Percentiles rank a stretch among this genome's conserved stretches.
Evolutionary conservation across 345 rosid genomes (phyloP).

Genomic region (Psidium friedrichsthalianum): DNA sequence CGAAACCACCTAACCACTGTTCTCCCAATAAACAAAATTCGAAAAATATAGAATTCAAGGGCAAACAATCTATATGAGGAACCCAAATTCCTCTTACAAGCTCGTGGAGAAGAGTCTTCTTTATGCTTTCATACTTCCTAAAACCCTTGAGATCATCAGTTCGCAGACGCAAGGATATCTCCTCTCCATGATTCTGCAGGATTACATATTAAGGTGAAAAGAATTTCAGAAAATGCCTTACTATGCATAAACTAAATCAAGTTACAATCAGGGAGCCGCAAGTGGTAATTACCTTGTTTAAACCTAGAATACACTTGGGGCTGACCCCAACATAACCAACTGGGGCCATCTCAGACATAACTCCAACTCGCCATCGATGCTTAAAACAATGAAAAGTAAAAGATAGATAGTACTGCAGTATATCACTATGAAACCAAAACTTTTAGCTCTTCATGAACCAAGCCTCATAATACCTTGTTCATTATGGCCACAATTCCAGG

Average conservation of each 20-base stretch:
- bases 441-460: not conserved
- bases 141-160: slow-evolving; percentile 97
- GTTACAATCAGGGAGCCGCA: not conserved
- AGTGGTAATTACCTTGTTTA: slow-evolving; percentile 52
- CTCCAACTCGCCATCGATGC: slow-evolving; percentile 84
- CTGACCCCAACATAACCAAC: slow-evolving; percentile 94
- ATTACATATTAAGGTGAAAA: not conserved
- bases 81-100: slow-evolving; percentile 38
- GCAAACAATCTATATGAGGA: not conserved
- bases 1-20: not conserved
- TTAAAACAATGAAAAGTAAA: slow-evolving; percentile 11
- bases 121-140: slow-evolving; percentile 87
- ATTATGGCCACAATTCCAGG: slow-evolving; percentile 87
- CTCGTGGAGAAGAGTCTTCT: slow-evolving; percentile 88
- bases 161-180: slow-evolving; percentile 90
- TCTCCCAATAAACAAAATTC: not conserved
- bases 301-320: slow-evolving; percentile 78
- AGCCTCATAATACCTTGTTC: slow-evolving; percentile 53
- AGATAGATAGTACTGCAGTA: not conserved
- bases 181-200: slow-evolving; percentile 82
- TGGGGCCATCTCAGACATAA: slow-evolving; percentile 97
- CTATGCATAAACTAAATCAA: not conserved
- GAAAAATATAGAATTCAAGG: not conserved
- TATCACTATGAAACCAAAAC: not conserved
- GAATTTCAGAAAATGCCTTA: not conserved